Evolutionary conservation across 148 eudicot genomes (phyloP), one percentile per base, ranked within the genome.

Genomic region (Rhododendron ovatum): DNA sequence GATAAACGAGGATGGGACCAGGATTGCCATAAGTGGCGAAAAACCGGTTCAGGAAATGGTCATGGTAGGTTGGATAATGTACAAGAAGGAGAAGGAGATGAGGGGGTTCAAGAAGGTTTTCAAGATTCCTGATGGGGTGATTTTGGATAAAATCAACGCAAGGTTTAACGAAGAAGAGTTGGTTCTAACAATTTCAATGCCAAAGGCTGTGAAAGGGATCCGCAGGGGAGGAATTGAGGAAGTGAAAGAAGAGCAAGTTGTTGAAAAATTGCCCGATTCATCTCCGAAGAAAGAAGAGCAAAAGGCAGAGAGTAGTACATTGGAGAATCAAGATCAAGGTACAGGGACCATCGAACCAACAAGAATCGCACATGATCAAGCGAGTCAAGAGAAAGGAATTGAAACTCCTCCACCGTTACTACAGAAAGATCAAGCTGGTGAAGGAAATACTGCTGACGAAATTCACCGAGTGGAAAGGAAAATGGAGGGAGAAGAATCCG

Each of bases 1-100:
- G 74, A 94, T 94, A 85, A 94, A 89, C 20, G 90, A 94, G 45
- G 96, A 94, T 43, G 98, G 97, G 79, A 94, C 88, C 41, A 88
- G 84, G 63, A 91, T 96, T 69, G 82, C 81, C 15, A 90, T 96
- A 69, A 87, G 85, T 17, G 98, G 95, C 33, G 94, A 91, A 84
- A 94, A 88, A 88, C 74, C 61, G 7, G 90, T 95, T 24, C 93
- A 92, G 83, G 95, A 96, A 84, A 89, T 86, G 63, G 86, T 91
- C 63, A 88, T 93, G 93, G 86, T 85, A 13, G 93, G 92, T 9
- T 83, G 92, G 89, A 71, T 45, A 82, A 71, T 93, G 89, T 57
- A 86, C 84, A 92, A 91, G 88, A 92, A 90, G 59, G 93, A 92
- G 69, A 53, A 69, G 4, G 91, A 87, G 84, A 83, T 82, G 7